Percentiles rank a stretch among this genome's conserved stretches.
Conservation (phyloP, 2,329 filamentous ascomycete species). For the Fusarium mundagurra region DNA sequence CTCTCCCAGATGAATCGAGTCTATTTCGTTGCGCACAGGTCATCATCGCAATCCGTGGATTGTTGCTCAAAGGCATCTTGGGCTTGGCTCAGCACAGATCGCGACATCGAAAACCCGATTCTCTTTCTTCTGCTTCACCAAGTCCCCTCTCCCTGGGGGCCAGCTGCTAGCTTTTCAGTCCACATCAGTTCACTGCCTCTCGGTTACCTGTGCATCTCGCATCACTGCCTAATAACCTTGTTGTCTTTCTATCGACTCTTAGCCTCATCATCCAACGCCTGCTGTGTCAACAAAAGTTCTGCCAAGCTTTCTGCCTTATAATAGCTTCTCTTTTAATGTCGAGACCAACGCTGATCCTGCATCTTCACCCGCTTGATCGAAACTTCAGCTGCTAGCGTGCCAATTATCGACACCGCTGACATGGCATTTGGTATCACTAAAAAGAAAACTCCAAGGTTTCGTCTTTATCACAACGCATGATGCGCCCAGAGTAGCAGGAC, state of each 20-base stretch:
- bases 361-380: accelerated
- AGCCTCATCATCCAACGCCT: accelerated
- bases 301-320: neutral
- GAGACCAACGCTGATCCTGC: neutral
- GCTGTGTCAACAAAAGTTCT: neutral
- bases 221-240: accelerated
- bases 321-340: neutral
- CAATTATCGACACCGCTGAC: accelerated
- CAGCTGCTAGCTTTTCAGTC: accelerated
- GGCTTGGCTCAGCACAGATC: conserved; percentile 33
- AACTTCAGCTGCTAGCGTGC: neutral
- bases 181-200: no score
- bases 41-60: conserved; percentile 40
- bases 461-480: accelerated
- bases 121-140: neutral
- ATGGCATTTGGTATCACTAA: accelerated
- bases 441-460: accelerated
- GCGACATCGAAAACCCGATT: conserved; percentile 12
- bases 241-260: accelerated
- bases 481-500: neutral
- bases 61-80: conserved; percentile 42
- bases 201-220: no score
- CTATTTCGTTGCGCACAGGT: conserved; percentile 39
- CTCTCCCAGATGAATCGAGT: conserved; percentile 32
- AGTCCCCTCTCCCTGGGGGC: neutral